Evolutionary conservation across 1,284 basidiomycete genomes (phyloP), one percentile per base, ranked within the genome.

Genomic region (Rhodotorula sp.): DNA sequence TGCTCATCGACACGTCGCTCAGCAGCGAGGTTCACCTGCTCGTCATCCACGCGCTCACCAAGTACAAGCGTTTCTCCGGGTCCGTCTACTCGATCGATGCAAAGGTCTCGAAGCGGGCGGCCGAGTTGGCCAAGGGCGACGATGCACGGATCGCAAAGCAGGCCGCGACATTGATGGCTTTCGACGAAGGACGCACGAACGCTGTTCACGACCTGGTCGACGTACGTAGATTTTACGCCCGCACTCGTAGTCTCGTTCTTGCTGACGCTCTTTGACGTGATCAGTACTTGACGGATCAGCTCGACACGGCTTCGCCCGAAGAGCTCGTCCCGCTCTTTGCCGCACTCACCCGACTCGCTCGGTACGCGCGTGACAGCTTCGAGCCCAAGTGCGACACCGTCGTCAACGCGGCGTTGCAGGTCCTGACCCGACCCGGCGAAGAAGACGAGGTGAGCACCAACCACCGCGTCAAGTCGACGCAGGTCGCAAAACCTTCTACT

Each of bases 311-410:
- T 0, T 81, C 86, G 5, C 84, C 85, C 0, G 85, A 87, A 21
- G 81, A 84, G 14, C 85, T 92, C 1, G 86, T 90, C 0, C 86
- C 90, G 0, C 87, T 89, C 72, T 83, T 92, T 1, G 84, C 88
- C 7, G 90, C 89, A 2, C 84, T 97, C 6, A 86, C 86, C 0
- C 91, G 97, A 80, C 81, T 96, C 39, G 88, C 91, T 1, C 86
- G 87, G 39, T 56, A 78, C 51, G 71, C 87, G 0, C 88, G 90
- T 0, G 86, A 88, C 46, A 87, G 87, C 0, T 93, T 95, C 69
- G 92, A 96, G 79, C 84, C 86, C 56, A 87, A 87, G 79, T 90
- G 90, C 78, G 90, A 91, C 54, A 84, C 87, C 26, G 86, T 95
- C 63, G 88, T 89, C 79, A 81, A 83, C 0, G 90, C 90, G 78